Percentiles rank a stretch among this genome's conserved stretches.
Conservation (phyloP, 164 flowering plant genomes). For the Magnolia sinica region DNA sequence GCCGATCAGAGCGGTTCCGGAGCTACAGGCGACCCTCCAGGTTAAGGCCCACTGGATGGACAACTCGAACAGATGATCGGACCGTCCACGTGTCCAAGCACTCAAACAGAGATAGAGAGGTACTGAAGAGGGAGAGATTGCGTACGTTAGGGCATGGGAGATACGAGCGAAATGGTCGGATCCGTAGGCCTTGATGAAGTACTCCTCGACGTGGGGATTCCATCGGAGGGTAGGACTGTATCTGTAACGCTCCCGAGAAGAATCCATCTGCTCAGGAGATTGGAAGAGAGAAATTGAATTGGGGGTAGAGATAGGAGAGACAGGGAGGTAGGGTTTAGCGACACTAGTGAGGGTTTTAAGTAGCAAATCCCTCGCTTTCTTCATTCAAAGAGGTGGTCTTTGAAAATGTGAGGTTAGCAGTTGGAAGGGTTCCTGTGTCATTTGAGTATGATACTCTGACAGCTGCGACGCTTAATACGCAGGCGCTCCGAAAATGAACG, state of each 20-base stretch:
- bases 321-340: not conserved
- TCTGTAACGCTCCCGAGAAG: constrained; percentile 50
- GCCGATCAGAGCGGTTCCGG: not conserved
- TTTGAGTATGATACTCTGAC: no score
- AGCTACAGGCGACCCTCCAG: not conserved
- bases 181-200: constrained; percentile 81
- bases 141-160: constrained; percentile 73
- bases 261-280: not conserved
- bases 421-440: no score
- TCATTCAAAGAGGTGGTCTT: constrained; percentile 11
- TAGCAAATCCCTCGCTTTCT: constrained; percentile 12
- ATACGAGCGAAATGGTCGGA: constrained; percentile 61
- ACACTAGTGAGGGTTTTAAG: constrained; percentile 7
- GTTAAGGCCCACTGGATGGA: not conserved
- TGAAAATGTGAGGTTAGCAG: not conserved
- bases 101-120: not conserved
- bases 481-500: no score
- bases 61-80: not conserved
- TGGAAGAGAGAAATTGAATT: not conserved
- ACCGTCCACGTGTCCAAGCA: not conserved
- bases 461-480: no score
- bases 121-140: not conserved
- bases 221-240: constrained; percentile 63
- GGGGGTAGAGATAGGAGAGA: not conserved
- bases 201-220: constrained; percentile 72